These are phyloP conservation scores for Carex parvula DNA, from an alignment of 176 grass and related monocot species.

Conservation along the genomic window DNA sequence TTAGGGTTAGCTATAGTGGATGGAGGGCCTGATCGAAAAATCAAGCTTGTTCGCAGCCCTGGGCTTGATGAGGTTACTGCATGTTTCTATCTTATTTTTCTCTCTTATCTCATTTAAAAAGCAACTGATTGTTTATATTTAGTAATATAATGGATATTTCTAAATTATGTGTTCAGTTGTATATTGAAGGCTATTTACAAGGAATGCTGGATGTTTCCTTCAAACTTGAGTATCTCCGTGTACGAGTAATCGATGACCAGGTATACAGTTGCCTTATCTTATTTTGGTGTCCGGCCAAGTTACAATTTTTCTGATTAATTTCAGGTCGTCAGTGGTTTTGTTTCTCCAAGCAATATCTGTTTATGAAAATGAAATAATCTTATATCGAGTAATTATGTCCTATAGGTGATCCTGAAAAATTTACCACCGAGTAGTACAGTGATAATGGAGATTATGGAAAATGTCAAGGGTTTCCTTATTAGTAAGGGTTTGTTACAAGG, in stretches of 20 bases:
- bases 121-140: background rate
- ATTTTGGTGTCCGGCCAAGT: background rate
- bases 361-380: background rate
- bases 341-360: background rate
- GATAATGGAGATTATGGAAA: conserved; percentile 75
- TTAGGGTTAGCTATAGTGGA: conserved; percentile 79
- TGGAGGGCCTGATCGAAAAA: conserved; percentile 76
- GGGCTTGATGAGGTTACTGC: conserved; percentile 72
- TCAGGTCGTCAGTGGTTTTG: background rate
- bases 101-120: conserved; percentile 3
- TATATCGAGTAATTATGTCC: background rate
- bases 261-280: conserved; percentile 26
- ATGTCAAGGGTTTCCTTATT: conserved; percentile 63
- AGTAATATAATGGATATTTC: background rate
- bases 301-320: background rate
- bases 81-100: conserved; percentile 4
- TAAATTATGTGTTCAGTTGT: conserved; percentile 42
- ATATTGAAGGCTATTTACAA: conserved; percentile 85
- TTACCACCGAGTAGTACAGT: conserved; percentile 68
- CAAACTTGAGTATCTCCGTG: conserved; percentile 80
- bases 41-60: conserved; percentile 72
- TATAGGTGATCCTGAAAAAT: conserved; percentile 75
- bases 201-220: conserved; percentile 78
- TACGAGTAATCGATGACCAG: conserved; percentile 73
- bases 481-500: conserved; percentile 79